Percentiles rank a stretch among this genome's conserved stretches.
Conservation (phyloP, 306 rosid species). For the Vachellia pachyceras region DNA sequence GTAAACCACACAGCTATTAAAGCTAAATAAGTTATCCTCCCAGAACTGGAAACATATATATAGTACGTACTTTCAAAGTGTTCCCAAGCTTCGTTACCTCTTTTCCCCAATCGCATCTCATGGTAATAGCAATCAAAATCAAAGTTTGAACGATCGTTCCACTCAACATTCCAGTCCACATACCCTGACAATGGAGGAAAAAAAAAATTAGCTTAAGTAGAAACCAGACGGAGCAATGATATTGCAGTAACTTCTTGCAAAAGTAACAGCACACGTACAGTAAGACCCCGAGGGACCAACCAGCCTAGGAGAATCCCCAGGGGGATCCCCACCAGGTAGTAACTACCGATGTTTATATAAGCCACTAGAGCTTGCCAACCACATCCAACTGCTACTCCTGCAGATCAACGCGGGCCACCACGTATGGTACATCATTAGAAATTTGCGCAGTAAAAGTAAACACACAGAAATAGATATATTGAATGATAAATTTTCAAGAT, state of each 20-base stretch:
- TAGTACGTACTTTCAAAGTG: background rate
- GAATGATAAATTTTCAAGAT: background rate
- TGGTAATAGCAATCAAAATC: slow-evolving; percentile 48
- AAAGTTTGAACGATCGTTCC: slow-evolving; percentile 72
- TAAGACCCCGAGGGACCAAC: slow-evolving; percentile 54
- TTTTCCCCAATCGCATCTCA: slow-evolving; percentile 65
- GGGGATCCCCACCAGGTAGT: slow-evolving; percentile 61
- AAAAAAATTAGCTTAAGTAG: background rate
- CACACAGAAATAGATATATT: background rate
- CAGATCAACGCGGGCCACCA: slow-evolving; percentile 34
- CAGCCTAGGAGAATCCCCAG: slow-evolving; percentile 59
- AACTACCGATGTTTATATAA: slow-evolving; percentile 66
- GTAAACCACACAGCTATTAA: slow-evolving; percentile 18
- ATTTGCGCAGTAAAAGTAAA: background rate
- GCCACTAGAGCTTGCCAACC: slow-evolving; percentile 69
- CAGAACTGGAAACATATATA: background rate
- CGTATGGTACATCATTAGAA: background rate
- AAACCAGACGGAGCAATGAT: slow-evolving; percentile 2
- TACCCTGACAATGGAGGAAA: slow-evolving; percentile 42
- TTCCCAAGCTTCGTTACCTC: slow-evolving; percentile 45
- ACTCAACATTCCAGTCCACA: slow-evolving; percentile 71
- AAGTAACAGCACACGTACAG: slow-evolving; percentile 38
- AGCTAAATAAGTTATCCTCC: background rate
- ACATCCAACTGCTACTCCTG: slow-evolving; percentile 76
- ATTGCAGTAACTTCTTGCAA: background rate